Base-by-base conservation (phyloP, 768 basidiomycete species). In the Leccinum barrowsii region DNA sequence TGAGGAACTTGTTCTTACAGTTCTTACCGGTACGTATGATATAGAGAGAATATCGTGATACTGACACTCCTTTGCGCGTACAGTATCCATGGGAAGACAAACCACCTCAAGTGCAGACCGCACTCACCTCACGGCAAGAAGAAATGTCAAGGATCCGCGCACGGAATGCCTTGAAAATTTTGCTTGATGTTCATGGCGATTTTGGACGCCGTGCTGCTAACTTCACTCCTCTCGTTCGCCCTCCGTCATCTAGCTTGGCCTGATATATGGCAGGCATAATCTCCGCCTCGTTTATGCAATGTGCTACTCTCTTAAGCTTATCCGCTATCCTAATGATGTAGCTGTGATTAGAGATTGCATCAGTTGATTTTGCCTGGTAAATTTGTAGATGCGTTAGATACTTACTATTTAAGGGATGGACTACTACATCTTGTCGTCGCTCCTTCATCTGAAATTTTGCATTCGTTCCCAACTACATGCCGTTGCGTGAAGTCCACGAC, bases 101-200 rank as follows among this genome's bases (percentile, higher is more conserved):
- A 68, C 85, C 82, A 54, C 79, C 77, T 54, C 84, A 84, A 68
- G 81, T 88, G 60, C 84, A 87, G 72, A 94, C 85, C 17, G 82
- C 78, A 55, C 82, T 89, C 57, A 92, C 83, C 7, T 80, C 84
- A 57, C 82, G 83, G 55, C 82, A 83, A 40, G 89, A 91, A 65
- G 96, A 98, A 58, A 80, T 98, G 76, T 84, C 93, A 30, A 85
- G 87, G 70, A 83, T 96, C 46, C 84, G 97, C 55, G 96, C 97
- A 19, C 82, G 96, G 57, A 98, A 98, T 78, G 96, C 94, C 13
- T 82, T 99, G 67, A 94, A 94, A 74, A 93, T 94, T 59, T 73
- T 94, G 61, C 76, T 94, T 69, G 93, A 94, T 66, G 89, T 92
- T 40, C 91, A 92, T 73, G 90, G 90, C n/a, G 90, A 94, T 71